Evolutionary conservation across 345 rosid species (phyloP), one percentile per base, ranked within the genome.

Genomic region (Aegle marmelos): DNA sequence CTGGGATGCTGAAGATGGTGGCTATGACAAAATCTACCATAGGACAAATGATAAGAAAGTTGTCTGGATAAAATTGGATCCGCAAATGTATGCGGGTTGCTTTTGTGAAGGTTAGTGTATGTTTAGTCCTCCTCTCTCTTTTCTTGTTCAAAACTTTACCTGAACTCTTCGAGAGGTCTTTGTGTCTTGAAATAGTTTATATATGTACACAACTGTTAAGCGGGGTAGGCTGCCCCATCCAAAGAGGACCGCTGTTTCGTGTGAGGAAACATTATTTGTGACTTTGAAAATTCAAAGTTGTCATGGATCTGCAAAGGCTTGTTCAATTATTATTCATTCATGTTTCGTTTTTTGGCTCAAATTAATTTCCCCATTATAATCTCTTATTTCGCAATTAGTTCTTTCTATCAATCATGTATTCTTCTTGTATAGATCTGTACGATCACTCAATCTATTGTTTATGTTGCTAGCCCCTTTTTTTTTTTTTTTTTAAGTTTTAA

Each of bases 231-330:
- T 75, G 80, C 80, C 85, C 75, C 25, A 27, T 62, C 66, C 45
- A 72, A 75, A 64, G 72, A 70, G 73, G 68, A 63, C 75, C 21
- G 60, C 34, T 75, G 62, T 72, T 72, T 82, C 63, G 64, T 79
- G 83, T 69, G 79, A 72, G 70, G 33, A 69, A 71, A 72, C 82
- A 72, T 81, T 78, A 72, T 78, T 68, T 79, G 81, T 79, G 84
- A 75, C 59, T 56, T 71, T 27, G 68, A 72, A 76, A 80, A 73
- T 73, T 82, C 82, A 79, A 73, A 72, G 62, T 74, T 78, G 60
- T 76, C 69, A 61, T 76, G 24, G 65, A 79, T 65, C 45, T 75
- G 39, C 58, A 36, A 53, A n/a, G 75, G 53, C 75, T 63, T 48
- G 67, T 67, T 34, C 37, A 65, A 33, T 75, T 53, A 31, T 75